These are phyloP conservation scores for Jaltomata sinuosa DNA, from an alignment of 257 asterid species.

Conservation along the genomic window DNA sequence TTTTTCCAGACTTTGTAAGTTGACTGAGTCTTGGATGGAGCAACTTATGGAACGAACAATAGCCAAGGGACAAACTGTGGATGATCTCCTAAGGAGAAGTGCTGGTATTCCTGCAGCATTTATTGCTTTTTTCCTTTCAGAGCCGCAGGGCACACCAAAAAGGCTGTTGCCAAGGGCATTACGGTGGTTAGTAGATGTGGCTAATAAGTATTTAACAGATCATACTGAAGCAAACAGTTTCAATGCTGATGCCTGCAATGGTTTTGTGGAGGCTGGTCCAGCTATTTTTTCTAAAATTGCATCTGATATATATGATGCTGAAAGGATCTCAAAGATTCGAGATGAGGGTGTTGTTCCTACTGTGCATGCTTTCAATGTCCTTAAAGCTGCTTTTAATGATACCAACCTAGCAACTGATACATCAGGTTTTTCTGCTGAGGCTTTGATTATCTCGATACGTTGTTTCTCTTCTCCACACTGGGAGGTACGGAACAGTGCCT, in stretches of 20 bases:
- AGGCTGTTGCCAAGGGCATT: slow-evolving; percentile 83
- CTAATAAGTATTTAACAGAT: slow-evolving; percentile 41
- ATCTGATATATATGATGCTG: slow-evolving; percentile 22
- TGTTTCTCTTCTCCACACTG: slow-evolving; percentile 92
- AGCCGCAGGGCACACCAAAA: slow-evolving; percentile 97
- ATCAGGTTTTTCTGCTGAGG: slow-evolving; percentile 90
- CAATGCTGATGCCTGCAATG: slow-evolving; percentile 11
- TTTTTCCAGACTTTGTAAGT: slow-evolving; percentile 64
- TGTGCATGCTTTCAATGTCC: slow-evolving; percentile 92
- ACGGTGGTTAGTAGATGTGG: slow-evolving; percentile 70
- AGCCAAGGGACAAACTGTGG: slow-evolving; percentile 93
- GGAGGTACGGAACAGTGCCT: slow-evolving; percentile 98
- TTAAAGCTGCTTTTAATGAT: slow-evolving; percentile 85
- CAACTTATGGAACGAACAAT: slow-evolving; percentile 84
- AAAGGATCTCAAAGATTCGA: slow-evolving; percentile 61
- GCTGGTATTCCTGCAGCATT: slow-evolving; percentile 99
- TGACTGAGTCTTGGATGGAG: slow-evolving; percentile 94
- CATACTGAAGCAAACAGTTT: slow-evolving; percentile 27
- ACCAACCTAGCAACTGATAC: slow-evolving; percentile 90
- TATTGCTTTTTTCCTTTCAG: slow-evolving; percentile 88
- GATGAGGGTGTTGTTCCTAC: slow-evolving; percentile 96
- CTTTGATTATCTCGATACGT: slow-evolving; percentile 61
- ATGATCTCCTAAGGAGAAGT: slow-evolving; percentile 94
- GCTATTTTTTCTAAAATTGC: slow-evolving; percentile 7
- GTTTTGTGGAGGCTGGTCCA: slow-evolving; percentile 10